These are phyloP conservation scores for Austroboletus olivaceoglutinosus DNA, from an alignment of 1,284 basidiomycete genomes.

Conservation along the genomic window DNA sequence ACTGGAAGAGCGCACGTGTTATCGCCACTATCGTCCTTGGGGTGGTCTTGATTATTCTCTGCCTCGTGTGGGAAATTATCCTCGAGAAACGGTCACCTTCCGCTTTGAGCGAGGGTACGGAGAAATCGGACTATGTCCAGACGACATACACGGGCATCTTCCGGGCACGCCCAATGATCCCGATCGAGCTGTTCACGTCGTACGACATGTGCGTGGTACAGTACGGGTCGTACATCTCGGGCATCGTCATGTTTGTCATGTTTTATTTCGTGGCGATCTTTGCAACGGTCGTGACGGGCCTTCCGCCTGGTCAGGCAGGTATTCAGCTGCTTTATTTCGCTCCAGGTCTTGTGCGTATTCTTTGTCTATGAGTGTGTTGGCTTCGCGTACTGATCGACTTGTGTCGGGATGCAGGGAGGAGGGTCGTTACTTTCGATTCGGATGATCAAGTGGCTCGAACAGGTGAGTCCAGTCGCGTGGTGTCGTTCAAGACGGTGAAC, in stretches of 20 bases:
- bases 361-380: background rate
- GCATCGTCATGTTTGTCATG: conserved; percentile 51
- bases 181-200: conserved; percentile 39
- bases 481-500: conserved; percentile 10
- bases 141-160: conserved; percentile 25
- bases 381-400: background rate
- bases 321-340: conserved; percentile 49
- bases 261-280: conserved; percentile 55
- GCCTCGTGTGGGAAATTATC: conserved; percentile 41
- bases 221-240: conserved; percentile 40
- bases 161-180: conserved; percentile 41
- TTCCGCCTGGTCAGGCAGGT: conserved; percentile 39
- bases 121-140: background rate
- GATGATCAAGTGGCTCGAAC: conserved; percentile 28
- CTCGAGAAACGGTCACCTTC: conserved; percentile 32
- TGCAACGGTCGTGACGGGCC: conserved; percentile 43
- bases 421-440: conserved; percentile 17
- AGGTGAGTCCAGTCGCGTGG: conserved; percentile 11
- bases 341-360: conserved; percentile 43
- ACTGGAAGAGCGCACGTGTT: conserved; percentile 37
- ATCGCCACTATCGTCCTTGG: conserved; percentile 40
- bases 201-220: conserved; percentile 40
- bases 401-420: conserved; percentile 18
- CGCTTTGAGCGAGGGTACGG: background rate
- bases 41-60: conserved; percentile 36